A percentile compares a stretch with the other conserved stretches of the same genome.
Evolutionary conservation across 2,329 filamentous ascomycete genomes (phyloP).

Genomic region (Clathrospora elynae): DNA sequence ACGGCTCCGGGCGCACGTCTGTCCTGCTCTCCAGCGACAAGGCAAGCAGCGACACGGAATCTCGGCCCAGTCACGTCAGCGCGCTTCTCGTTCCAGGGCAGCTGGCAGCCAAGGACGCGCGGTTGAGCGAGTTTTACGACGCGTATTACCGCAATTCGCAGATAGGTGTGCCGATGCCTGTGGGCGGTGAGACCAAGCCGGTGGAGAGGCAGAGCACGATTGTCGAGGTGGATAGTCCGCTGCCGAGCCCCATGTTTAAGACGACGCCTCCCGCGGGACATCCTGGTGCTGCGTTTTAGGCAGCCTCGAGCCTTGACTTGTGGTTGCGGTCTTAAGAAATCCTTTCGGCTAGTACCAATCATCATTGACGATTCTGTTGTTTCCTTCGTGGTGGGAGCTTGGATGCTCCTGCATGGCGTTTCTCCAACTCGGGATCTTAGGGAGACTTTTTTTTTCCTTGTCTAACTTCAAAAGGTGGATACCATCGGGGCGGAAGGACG

Average conservation of each 20-base stretch:
- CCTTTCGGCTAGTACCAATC: too few relatives aligned
- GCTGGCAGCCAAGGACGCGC: slow-evolving; percentile 24
- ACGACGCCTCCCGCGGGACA: slow-evolving; percentile 19
- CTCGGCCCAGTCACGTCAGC: slow-evolving; percentile 21
- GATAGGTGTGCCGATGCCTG: slow-evolving; percentile 10
- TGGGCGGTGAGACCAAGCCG: slow-evolving; percentile 17
- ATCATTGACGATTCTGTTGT: too few relatives aligned
- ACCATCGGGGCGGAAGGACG: too few relatives aligned
- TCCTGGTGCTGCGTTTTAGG: slow-evolving; percentile 30
- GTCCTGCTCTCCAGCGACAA: slow-evolving; percentile 17
- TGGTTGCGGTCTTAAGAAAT: too few relatives aligned
- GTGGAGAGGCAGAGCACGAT: slow-evolving; percentile 36
- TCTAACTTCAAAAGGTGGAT: too few relatives aligned
- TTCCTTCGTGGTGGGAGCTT: too few relatives aligned
- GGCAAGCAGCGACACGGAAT: slow-evolving; percentile 21
- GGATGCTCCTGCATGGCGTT: too few relatives aligned
- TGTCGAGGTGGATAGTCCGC: slow-evolving; percentile 35
- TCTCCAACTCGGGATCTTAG: too few relatives aligned
- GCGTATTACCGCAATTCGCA: slow-evolving; percentile 46
- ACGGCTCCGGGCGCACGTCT: slow-evolving; percentile 29
- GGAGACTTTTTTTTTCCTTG: too few relatives aligned
- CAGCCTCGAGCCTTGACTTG: too few relatives aligned
- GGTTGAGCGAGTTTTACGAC: slow-evolving; percentile 50
- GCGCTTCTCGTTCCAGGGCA: slow-evolving; percentile 24
- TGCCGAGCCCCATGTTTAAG: slow-evolving; percentile 30